Evolutionary conservation across 345 rosid genomes (phyloP).

Genomic region (Schrenkiella parvula): DNA sequence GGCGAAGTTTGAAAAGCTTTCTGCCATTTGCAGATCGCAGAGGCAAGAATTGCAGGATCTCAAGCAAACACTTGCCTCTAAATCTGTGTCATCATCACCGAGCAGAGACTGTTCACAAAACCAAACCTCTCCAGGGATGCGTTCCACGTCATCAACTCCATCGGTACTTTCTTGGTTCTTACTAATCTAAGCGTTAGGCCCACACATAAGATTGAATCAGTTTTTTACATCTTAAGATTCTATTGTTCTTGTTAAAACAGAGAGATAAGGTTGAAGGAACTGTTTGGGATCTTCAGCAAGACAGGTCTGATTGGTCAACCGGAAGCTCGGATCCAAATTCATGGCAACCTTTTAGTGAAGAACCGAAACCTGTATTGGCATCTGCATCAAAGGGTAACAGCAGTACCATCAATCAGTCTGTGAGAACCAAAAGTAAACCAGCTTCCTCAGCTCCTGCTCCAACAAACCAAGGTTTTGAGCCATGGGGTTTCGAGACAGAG

Average conservation of each 20-base stretch:
- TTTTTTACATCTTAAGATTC: background rate
- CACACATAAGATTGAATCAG: constrained; percentile 1
- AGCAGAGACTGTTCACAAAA: constrained; percentile 41
- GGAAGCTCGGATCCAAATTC: constrained; percentile 48
- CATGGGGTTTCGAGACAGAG: constrained; percentile 89
- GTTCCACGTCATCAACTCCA: constrained; percentile 33
- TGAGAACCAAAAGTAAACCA: constrained; percentile 53
- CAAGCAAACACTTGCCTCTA: constrained; percentile 68
- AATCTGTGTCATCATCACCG: constrained; percentile 54
- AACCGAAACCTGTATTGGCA: constrained; percentile 42
- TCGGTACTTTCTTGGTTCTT: constrained; percentile 39
- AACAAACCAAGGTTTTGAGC: constrained; percentile 42
- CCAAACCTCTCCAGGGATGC: constrained; percentile 44
- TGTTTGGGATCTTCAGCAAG: constrained; percentile 43
- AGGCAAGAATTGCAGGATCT: constrained; percentile 96
- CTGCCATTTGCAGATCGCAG: constrained; percentile 94
- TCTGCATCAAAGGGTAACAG: constrained; percentile 39
- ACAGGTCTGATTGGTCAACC: constrained; percentile 43
- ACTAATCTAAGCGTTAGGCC: background rate
- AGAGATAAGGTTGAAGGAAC: constrained; percentile 40
- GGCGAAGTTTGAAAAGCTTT: constrained; percentile 80
- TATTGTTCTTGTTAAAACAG: constrained; percentile 33
- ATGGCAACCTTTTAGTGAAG: constrained; percentile 83
- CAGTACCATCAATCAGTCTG: constrained; percentile 38
- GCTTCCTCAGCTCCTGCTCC: constrained; percentile 39